Percentiles rank a stretch among this genome's conserved stretches.
phyloP scores from a whole-genome alignment of 2,329 filamentous ascomycete genomes.

The Coniochaeta sp. region DNA sequence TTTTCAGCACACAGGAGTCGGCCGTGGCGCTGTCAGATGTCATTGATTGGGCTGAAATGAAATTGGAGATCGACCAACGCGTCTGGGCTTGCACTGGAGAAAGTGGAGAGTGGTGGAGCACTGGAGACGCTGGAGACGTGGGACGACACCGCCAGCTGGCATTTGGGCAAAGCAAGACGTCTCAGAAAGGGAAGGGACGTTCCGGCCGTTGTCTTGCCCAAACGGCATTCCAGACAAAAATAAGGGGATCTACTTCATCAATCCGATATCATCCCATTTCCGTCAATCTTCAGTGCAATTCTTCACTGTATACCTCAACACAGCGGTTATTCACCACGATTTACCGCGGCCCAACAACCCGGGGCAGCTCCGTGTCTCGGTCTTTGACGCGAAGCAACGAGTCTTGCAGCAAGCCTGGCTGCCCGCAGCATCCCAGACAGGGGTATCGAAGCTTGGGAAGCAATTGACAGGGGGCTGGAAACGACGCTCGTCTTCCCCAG shows the following conservation, averaged over 20 bases:
- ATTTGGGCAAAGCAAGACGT: neutral
- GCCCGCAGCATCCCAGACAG: neutral
- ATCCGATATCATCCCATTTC: neutral
- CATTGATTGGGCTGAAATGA: neutral
- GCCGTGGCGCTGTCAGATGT: neutral
- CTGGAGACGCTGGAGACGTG: slow-evolving; percentile 1
- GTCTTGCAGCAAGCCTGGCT: neutral
- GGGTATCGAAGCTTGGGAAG: neutral
- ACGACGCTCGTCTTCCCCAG: neutral
- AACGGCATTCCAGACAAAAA: neutral
- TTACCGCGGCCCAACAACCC: too few relatives aligned
- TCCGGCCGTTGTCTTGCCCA: neutral
- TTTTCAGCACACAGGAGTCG: neutral
- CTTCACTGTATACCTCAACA: too few relatives aligned
- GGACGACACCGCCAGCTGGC: neutral
- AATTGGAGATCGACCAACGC: neutral
- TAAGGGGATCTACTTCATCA: neutral
- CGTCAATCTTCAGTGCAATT: too few relatives aligned
- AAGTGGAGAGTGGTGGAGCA: neutral
- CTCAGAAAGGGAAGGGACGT: neutral
- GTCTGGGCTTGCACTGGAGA: too few relatives aligned
- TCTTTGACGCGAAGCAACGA: neutral
- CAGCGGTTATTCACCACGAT: too few relatives aligned
- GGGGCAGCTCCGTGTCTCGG: neutral
- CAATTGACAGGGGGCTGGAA: neutral